phyloP scores from a whole-genome alignment of 257 asterid species.

The Craterostigma plantagineum region DNA sequence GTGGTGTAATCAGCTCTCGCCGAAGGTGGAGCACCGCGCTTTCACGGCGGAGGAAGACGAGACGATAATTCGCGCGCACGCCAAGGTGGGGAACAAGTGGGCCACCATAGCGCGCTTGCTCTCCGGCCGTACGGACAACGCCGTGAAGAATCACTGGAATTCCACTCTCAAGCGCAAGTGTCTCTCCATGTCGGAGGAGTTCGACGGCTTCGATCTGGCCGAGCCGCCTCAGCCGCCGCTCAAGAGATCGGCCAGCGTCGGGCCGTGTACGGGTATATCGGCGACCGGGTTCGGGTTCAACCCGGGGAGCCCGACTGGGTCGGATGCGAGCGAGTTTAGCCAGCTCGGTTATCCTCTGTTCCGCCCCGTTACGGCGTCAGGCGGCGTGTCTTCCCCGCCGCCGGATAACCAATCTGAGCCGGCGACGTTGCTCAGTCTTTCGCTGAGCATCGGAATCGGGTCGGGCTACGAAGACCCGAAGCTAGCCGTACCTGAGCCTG shows the following conservation, averaged over 20 bases:
- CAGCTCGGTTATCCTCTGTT: slow-evolving; percentile 14
- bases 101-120: slow-evolving; percentile 14
- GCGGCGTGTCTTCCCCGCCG: slow-evolving; percentile 17
- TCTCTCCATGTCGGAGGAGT: slow-evolving; percentile 1
- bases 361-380: slow-evolving; percentile 20
- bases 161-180: slow-evolving; percentile 14
- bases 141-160: slow-evolving; percentile 18
- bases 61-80: slow-evolving; percentile 13
- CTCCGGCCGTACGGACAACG: slow-evolving; percentile 20
- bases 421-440: slow-evolving; percentile 27
- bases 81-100: slow-evolving; percentile 16
- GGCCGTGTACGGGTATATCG: no score
- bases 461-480: neutral
- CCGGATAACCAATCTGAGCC: slow-evolving; percentile 5
- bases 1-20: slow-evolving; percentile 25
- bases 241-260: slow-evolving; percentile 8
- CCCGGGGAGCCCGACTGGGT: slow-evolving; percentile 40
- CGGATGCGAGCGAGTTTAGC: slow-evolving; percentile 42
- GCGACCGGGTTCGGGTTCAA: no score
- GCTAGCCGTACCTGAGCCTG: no score
- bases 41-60: slow-evolving; percentile 19
- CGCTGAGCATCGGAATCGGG: slow-evolving; percentile 22
- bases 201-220: slow-evolving; percentile 3
- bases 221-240: neutral
- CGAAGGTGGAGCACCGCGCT: slow-evolving; percentile 16